Percentiles rank a stretch among this genome's conserved stretches.
These are phyloP conservation scores for Hymenoscyphus scutula DNA, from an alignment of 2,329 filamentous ascomycete species.

Conservation along the genomic window DNA sequence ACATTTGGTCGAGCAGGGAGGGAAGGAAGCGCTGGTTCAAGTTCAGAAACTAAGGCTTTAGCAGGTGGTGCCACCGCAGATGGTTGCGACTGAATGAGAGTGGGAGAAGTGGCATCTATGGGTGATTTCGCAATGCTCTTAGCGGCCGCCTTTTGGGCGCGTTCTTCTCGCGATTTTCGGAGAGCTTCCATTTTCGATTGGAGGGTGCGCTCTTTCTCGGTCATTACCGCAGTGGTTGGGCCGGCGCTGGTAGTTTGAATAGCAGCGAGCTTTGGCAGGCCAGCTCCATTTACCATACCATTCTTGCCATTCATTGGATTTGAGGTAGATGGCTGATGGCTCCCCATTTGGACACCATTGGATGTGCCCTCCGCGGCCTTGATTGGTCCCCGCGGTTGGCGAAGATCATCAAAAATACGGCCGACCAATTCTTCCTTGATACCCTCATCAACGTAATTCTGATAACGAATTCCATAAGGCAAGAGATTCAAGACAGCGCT, in stretches of 20 bases:
- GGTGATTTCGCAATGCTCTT: constrained; percentile 25
- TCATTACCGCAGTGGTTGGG: constrained; percentile 42
- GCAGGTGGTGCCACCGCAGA: neutral
- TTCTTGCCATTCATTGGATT: constrained; percentile 55
- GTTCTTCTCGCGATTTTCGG: constrained; percentile 53
- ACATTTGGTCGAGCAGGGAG: neutral
- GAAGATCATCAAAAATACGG: constrained; percentile 65
- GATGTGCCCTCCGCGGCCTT: constrained; percentile 9
- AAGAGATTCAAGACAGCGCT: constrained; percentile 64
- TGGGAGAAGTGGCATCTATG: constrained; percentile 13
- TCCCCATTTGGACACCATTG: neutral
- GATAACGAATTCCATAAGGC: constrained; percentile 67
- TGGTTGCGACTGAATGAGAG: constrained; percentile 14
- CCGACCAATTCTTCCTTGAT: constrained; percentile 63
- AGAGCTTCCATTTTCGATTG: constrained; percentile 77
- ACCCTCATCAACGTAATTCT: constrained; percentile 71
- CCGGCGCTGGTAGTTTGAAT: constrained; percentile 11
- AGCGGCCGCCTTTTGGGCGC: constrained; percentile 40
- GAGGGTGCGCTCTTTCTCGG: constrained; percentile 70
- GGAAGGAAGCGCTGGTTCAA: neutral
- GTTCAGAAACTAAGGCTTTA: neutral
- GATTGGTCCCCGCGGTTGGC: constrained; percentile 44
- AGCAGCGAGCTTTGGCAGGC: constrained; percentile 6
- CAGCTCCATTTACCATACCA: constrained; percentile 8
- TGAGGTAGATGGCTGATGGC: neutral